Conservation (phyloP, 176 grass and related monocot genomes). For the Themeda triandra region DNA sequence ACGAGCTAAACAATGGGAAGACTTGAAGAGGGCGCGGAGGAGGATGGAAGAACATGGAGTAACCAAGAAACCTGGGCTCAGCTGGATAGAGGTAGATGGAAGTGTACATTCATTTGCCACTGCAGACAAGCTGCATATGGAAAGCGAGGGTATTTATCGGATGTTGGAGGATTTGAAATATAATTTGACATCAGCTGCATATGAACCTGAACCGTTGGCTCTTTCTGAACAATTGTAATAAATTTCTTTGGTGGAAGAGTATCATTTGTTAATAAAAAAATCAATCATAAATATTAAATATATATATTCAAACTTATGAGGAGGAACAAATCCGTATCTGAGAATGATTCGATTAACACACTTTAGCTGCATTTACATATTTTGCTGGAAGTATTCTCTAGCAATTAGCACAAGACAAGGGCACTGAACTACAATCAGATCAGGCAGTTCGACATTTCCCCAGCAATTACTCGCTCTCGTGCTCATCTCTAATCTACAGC, state of each 20-base stretch:
- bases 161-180: slow-evolving; percentile 46
- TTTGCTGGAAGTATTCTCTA: background rate
- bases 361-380: slow-evolving; percentile 28
- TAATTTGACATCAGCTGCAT: slow-evolving; percentile 35
- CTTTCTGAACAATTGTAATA: background rate
- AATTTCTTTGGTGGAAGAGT: background rate
- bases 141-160: slow-evolving; percentile 34
- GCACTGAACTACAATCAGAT: slow-evolving; percentile 28
- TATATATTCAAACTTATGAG: background rate
- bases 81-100: slow-evolving; percentile 56
- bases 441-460: slow-evolving; percentile 37
- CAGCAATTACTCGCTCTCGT: background rate
- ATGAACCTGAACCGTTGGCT: slow-evolving; percentile 25
- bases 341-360: slow-evolving; percentile 5
- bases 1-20: slow-evolving; percentile 39
- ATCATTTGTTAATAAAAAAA: slow-evolving; percentile 6
- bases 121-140: slow-evolving; percentile 38
- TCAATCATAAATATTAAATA: background rate
- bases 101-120: slow-evolving; percentile 43
- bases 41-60: slow-evolving; percentile 37
- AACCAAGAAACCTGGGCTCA: slow-evolving; percentile 42
- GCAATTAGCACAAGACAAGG: slow-evolving; percentile 11
- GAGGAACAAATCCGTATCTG: background rate
- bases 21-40: slow-evolving; percentile 44
- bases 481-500: slow-evolving; percentile 23